These are phyloP conservation scores for Erythrobasidium hasegawianum DNA, from an alignment of 1,284 basidiomycete genomes.

Conservation along the genomic window DNA sequence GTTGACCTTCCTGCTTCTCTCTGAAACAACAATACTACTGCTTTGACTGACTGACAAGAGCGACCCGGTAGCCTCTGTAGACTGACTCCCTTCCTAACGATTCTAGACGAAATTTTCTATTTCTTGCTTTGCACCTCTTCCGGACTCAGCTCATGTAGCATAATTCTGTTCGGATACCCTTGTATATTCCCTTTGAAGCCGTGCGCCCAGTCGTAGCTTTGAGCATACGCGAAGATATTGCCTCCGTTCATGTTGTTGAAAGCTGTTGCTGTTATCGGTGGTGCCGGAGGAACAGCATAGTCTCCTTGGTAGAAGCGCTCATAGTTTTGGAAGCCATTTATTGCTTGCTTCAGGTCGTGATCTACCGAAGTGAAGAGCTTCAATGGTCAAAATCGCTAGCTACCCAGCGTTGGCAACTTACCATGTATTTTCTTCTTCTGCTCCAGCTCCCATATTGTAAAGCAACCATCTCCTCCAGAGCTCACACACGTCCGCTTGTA, in stretches of 20 bases:
- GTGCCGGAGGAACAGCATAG: constrained; percentile 46
- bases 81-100: too few species aligned
- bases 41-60: too few species aligned
- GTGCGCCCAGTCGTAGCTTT: constrained; percentile 55
- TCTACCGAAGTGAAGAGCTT: neutral
- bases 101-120: too few species aligned
- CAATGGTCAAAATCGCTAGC: too few species aligned
- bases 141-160: constrained; percentile 71
- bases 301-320: neutral
- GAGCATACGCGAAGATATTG: constrained; percentile 74
- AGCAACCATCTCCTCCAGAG: constrained; percentile 67
- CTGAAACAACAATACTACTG: too few species aligned
- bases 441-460: constrained; percentile 88
- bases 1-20: too few species aligned
- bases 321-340: neutral
- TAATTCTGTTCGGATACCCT: constrained; percentile 74
- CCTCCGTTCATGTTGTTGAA: constrained; percentile 71
- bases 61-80: too few species aligned
- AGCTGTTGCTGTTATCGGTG: constrained; percentile 66
- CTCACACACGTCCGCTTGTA: constrained; percentile 61
- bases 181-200: constrained; percentile 82
- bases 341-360: constrained; percentile 17
- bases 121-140: too few species aligned
- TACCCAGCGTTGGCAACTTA: constrained; percentile 50
- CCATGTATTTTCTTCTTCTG: constrained; percentile 82